Conservation (phyloP, 2,329 filamentous ascomycete genomes). For the Colletotrichum sp. region DNA sequence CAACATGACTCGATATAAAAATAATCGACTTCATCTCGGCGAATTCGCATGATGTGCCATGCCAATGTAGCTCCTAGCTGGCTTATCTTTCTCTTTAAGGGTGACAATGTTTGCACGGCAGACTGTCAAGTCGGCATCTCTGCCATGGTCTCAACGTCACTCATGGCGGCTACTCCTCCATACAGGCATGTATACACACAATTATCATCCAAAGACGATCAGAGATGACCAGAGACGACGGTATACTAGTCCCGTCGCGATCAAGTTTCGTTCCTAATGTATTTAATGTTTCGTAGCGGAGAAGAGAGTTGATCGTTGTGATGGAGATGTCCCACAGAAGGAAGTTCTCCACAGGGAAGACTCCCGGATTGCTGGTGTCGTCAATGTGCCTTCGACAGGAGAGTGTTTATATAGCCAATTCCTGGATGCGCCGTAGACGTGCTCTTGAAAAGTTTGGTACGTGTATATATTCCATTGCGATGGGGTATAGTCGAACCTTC, state of each 20-base stretch:
- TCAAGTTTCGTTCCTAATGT: background rate
- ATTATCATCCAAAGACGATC: background rate
- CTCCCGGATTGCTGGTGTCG: background rate
- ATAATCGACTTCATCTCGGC: background rate
- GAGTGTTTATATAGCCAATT: background rate
- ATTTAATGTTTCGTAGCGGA: background rate
- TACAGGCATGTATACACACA: background rate
- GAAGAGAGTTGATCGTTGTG: background rate
- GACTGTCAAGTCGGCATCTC: background rate
- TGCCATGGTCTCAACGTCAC: background rate
- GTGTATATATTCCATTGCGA: background rate
- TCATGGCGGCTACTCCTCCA: background rate
- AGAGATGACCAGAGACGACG: background rate
- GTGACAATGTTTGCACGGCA: background rate
- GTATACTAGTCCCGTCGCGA: background rate
- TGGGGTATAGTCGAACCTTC: background rate
- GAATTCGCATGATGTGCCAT: background rate
- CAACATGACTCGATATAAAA: background rate
- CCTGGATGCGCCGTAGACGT: background rate
- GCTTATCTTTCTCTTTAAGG: background rate
- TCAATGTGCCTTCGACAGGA: background rate
- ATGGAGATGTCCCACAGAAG: background rate
- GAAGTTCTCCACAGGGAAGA: too few species aligned
- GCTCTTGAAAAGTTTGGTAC: background rate
- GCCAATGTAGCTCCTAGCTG: background rate